Evolutionary conservation across 495 filamentous ascomycete genomes (phyloP).

Genomic region (Penicillium parvum): DNA sequence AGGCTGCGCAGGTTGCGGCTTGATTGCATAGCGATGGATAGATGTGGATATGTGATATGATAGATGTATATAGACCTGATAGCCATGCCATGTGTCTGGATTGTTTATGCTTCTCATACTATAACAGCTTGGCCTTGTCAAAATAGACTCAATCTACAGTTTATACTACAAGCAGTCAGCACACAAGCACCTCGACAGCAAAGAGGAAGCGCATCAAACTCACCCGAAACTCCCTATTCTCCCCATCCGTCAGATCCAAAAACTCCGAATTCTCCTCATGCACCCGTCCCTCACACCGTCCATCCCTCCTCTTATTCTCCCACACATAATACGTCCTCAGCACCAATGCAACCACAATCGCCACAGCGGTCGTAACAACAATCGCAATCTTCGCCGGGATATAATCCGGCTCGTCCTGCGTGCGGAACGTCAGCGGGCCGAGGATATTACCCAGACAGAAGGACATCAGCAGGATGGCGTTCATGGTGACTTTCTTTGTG

Average conservation of each 20-base stretch:
- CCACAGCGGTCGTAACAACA: slow-evolving; percentile 42
- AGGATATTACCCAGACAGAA: slow-evolving; percentile 61
- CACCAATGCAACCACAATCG: slow-evolving; percentile 31
- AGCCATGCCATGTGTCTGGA: too few species aligned
- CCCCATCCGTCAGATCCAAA: slow-evolving; percentile 35
- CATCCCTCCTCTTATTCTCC: slow-evolving; percentile 41
- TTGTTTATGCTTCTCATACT: too few species aligned
- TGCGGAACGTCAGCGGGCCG: slow-evolving; percentile 51
- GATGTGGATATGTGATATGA: neutral
- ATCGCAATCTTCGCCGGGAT: slow-evolving; percentile 61
- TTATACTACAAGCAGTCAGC: slow-evolving; percentile 14
- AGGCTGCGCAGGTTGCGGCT: slow-evolving; percentile 22
- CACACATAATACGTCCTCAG: slow-evolving; percentile 42
- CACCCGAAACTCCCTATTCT: slow-evolving; percentile 32
- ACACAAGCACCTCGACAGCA: neutral
- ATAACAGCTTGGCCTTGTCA: too few species aligned
- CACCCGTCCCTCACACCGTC: slow-evolving; percentile 8
- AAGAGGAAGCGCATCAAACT: slow-evolving; percentile 27
- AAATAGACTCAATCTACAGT: slow-evolving; percentile 1
- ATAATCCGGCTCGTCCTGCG: slow-evolving; percentile 40
- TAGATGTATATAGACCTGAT: slow-evolving; percentile 12
- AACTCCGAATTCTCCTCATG: slow-evolving; percentile 28
- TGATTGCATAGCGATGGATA: slow-evolving; percentile 16
- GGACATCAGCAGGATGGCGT: slow-evolving; percentile 52
- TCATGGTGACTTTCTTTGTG: slow-evolving; percentile 52